Percentiles rank a stretch among this genome's conserved stretches.
Conservation (phyloP, 352 stramenopile species). For the Globisporangium barbulae region DNA sequence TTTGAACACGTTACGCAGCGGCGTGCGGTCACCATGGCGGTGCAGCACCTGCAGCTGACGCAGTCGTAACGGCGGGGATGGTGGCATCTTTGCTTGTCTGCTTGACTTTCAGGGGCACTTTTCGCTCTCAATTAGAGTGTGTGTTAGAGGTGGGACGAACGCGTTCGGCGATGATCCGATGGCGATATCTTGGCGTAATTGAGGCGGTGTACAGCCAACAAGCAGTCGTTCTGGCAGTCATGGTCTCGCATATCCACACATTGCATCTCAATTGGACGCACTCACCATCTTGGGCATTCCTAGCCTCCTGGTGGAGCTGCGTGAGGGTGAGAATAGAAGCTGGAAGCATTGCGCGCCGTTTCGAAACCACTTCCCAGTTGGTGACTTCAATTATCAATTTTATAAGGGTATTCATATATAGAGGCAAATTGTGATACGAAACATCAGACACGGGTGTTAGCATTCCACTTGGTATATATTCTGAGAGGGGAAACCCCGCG, state of each 20-base stretch:
- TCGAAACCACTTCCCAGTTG: conserved; percentile 14
- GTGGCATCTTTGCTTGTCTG: conserved; percentile 11
- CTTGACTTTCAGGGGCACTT: not conserved
- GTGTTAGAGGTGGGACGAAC: not conserved
- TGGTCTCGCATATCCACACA: not conserved
- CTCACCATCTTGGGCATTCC: not conserved
- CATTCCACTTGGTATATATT: not conserved
- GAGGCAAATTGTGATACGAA: not conserved
- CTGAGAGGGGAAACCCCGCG: not conserved
- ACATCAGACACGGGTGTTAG: not conserved
- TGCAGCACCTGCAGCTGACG: conserved; percentile 79
- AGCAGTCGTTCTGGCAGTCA: not conserved
- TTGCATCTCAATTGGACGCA: not conserved
- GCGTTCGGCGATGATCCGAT: not conserved
- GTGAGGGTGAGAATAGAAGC: not conserved
- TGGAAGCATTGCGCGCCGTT: conserved; percentile 16
- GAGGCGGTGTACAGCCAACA: not conserved
- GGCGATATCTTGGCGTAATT: not conserved
- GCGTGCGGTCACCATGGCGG: conserved; percentile 77
- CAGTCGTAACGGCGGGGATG: conserved; percentile 28
- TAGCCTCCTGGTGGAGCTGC: not conserved
- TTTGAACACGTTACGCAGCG: conserved; percentile 65
- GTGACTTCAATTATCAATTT: not conserved
- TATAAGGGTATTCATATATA: not conserved
- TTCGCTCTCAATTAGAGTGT: conserved; percentile 4